These are phyloP conservation scores for Cynara cardunculus DNA, from an alignment of 129 eudicot species.

Conservation along the genomic window DNA sequence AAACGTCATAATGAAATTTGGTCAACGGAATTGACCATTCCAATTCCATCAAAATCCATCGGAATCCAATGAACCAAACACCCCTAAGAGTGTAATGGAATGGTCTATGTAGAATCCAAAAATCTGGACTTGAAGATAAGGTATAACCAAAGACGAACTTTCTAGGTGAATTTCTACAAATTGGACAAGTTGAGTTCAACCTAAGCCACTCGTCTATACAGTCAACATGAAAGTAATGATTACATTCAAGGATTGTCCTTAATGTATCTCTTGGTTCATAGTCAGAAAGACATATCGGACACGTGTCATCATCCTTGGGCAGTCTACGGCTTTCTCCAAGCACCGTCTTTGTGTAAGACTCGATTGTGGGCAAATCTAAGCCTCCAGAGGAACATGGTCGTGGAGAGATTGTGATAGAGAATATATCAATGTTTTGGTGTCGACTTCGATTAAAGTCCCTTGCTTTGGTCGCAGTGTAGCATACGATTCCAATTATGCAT, in stretches of 20 bases:
- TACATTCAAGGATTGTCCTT: slow-evolving; percentile 63
- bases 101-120: neutral
- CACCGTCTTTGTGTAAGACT: slow-evolving; percentile 61
- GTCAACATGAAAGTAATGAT: slow-evolving; percentile 65
- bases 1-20: no score
- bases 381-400: slow-evolving; percentile 30
- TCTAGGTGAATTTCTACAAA: slow-evolving; percentile 46
- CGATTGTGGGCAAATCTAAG: slow-evolving; percentile 53
- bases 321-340: slow-evolving; percentile 62
- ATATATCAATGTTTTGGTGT: slow-evolving; percentile 11
- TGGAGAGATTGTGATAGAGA: slow-evolving; percentile 12
- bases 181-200: slow-evolving; percentile 64
- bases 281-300: slow-evolving; percentile 64
- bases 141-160: slow-evolving; percentile 10
- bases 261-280: slow-evolving; percentile 58
- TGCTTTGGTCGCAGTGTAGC: neutral
- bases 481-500: slow-evolving; percentile 4
- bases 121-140: neutral
- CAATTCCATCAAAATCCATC: no score
- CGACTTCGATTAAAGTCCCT: neutral
- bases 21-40: no score
- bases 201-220: slow-evolving; percentile 85
- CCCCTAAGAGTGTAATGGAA: neutral
- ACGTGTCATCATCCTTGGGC: slow-evolving; percentile 47
- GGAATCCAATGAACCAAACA: no score